A percentile compares a stretch with the other conserved stretches of the same genome.
Evolutionary conservation across 495 filamentous ascomycete genomes (phyloP).

Genomic region (Penicillium soppii): DNA sequence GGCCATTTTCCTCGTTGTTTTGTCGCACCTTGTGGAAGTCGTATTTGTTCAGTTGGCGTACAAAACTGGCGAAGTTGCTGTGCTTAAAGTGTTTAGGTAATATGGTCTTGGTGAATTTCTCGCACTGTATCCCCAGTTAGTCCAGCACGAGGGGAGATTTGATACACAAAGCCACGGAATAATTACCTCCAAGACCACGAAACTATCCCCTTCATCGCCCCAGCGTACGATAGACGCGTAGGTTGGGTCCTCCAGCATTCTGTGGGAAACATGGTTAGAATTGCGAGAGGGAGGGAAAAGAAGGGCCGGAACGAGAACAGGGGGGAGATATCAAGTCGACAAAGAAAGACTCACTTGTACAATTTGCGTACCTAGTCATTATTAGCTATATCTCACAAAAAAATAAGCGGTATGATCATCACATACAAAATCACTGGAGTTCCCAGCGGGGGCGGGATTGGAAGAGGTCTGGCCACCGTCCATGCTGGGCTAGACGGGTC

Average conservation of each 20-base stretch:
- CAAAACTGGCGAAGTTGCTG: conserved; percentile 98
- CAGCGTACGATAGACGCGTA: conserved; percentile 93
- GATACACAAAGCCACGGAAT: conserved; percentile 8
- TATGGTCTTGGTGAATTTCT: conserved; percentile 97
- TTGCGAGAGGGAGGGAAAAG: not conserved
- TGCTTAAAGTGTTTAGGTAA: conserved; percentile 99
- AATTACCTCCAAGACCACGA: conserved; percentile 92
- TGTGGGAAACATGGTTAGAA: conserved; percentile 33
- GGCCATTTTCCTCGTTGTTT: conserved; percentile 89
- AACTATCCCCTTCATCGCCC: conserved; percentile 92
- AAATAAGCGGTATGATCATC: conserved; percentile 10
- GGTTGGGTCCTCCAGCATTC: conserved; percentile 95
- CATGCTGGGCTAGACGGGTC: conserved; percentile 52
- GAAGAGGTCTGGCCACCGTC: conserved; percentile 52
- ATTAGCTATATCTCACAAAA: conserved; percentile 22
- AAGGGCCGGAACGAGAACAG: conserved; percentile 1
- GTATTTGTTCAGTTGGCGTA: conserved; percentile 98
- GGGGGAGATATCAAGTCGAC: not conserved
- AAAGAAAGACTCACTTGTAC: conserved; percentile 74
- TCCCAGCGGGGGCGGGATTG: conserved; percentile 57
- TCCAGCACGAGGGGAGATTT: not conserved
- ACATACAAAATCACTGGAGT: conserved; percentile 80
- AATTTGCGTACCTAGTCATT: conserved; percentile 85
- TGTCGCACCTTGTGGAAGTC: conserved; percentile 99
- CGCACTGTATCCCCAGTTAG: conserved; percentile 62